Evolutionary conservation across 257 asterid genomes (phyloP), one percentile per base, ranked within the genome.

Genomic region (Plectranthus barbatus): DNA sequence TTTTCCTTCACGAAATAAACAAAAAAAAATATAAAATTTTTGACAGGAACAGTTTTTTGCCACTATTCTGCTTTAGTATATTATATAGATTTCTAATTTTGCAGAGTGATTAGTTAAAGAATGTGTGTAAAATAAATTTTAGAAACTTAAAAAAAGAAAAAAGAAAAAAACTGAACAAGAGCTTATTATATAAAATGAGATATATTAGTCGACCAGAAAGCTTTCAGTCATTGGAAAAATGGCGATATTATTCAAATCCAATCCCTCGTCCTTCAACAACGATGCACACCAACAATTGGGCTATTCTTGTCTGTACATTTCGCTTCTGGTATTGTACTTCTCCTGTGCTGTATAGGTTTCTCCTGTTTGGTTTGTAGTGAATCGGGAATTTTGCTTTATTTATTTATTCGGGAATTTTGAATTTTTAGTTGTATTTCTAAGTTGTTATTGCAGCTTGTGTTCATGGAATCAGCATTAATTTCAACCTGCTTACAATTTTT

Each of bases 241-340:
- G 84, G 77, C 41, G 68, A 56, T 31, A 52, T 72, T 26, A 4
- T 47, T 52, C 73, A 65, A 61, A 49, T 56, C 46, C 56, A 19
- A 56, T 59, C 61, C 26, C 15, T 47, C 56, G 83, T 72, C 73
- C 86, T 47, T 77, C 95, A 51, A 77, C 85, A 52, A 81, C 93
- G 13, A 89, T 83, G 96, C 99, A 90, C 79, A 93, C 99, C 44
- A 90, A 93, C 75, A 93, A 93, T 50, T 93, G 97, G 97, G 99
- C 97, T 7, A 80, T 93, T 20, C 85, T 90, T 64, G 99, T 93
- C 51, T 90, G 99, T 69, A 90, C 99, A 69, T 93, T 97, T 50
- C 96, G 96, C 65, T 93, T 93, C 83, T 90, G 99, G 98, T 91
- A 82, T 33, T 40, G 52, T n/a, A 39, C 70, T 56, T 47, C 48